A percentile compares a stretch with the other conserved stretches of the same genome.
These are phyloP conservation scores for Ophioceras dolichostomum DNA, from an alignment of 2,329 filamentous ascomycete species.

Conservation along the genomic window DNA sequence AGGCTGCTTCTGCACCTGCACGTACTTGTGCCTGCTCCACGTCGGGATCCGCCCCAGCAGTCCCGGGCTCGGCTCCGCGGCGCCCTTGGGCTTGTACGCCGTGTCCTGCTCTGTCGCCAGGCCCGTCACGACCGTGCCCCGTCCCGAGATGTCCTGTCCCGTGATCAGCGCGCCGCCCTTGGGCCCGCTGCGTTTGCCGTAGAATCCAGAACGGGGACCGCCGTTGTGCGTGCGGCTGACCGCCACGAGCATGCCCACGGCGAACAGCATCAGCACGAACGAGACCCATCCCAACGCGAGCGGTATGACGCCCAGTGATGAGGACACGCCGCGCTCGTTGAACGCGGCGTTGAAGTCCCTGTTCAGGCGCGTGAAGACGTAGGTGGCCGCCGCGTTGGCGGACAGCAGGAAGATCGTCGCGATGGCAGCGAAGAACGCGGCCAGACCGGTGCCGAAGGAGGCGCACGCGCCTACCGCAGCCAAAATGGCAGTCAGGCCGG, in stretches of 20 bases:
- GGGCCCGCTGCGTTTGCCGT: not conserved
- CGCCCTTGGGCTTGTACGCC: not conserved
- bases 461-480: slow-evolving; percentile 10
- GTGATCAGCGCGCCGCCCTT: not conserved
- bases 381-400: slow-evolving; percentile 12
- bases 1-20: slow-evolving; percentile 16
- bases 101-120: not conserved
- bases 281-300: slow-evolving; percentile 16
- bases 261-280: slow-evolving; percentile 10
- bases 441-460: slow-evolving; percentile 3
- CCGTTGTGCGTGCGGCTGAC: slow-evolving; percentile 1
- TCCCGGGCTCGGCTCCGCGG: not conserved
- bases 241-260: slow-evolving; percentile 8
- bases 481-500: slow-evolving; percentile 10
- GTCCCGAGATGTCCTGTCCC: not conserved
- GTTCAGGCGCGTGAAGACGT: slow-evolving; percentile 13
- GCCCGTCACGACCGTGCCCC: slow-evolving; percentile 5
- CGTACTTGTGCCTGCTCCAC: slow-evolving; percentile 16
- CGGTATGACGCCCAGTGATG: slow-evolving; percentile 9
- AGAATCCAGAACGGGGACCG: not conserved
- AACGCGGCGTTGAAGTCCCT: slow-evolving; percentile 15
- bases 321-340: slow-evolving; percentile 11
- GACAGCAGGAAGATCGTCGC: slow-evolving; percentile 14
- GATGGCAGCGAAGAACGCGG: slow-evolving; percentile 7
- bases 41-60: slow-evolving; percentile 13